Percentiles rank a stretch among this genome's conserved stretches.
phyloP scores from a whole-genome alignment of 1,284 basidiomycete species.

The Ganoderma leucocontextum region DNA sequence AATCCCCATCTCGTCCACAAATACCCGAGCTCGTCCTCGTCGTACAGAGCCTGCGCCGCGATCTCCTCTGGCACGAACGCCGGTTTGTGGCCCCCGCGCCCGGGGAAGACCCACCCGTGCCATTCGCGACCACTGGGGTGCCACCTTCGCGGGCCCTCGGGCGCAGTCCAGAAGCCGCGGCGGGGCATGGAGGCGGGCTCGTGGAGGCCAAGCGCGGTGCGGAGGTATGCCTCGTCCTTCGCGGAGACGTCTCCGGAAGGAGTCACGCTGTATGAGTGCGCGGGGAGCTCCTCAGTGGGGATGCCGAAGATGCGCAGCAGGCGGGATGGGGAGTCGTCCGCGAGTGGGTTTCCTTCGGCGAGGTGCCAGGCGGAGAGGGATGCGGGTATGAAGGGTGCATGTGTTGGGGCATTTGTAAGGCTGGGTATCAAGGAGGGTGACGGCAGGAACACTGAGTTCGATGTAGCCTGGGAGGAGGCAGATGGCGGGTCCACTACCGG shows the following conservation, averaged over 20 bases:
- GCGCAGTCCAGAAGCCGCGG: neutral
- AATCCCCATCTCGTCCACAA: neutral
- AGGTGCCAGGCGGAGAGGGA: slow-evolving; percentile 2
- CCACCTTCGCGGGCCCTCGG: neutral
- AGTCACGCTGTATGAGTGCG: neutral
- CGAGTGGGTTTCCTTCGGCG: neutral
- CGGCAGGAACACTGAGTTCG: neutral
- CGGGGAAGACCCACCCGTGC: neutral
- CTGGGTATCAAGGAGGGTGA: neutral
- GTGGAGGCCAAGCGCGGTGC: neutral
- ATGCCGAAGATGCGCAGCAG: neutral
- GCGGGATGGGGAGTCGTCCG: neutral
- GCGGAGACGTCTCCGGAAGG: neutral
- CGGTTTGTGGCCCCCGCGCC: neutral
- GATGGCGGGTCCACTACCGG: neutral
- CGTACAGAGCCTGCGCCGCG: neutral
- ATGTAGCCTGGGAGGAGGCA: neutral
- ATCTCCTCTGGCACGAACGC: neutral
- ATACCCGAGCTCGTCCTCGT: neutral
- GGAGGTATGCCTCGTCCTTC: neutral
- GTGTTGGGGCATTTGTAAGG: neutral
- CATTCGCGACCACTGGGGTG: neutral
- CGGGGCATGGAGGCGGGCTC: neutral
- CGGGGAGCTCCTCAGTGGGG: neutral
- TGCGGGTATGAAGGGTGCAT: neutral